phyloP scores from a whole-genome alignment of 1,284 basidiomycete species.

The Boletus smithii region DNA sequence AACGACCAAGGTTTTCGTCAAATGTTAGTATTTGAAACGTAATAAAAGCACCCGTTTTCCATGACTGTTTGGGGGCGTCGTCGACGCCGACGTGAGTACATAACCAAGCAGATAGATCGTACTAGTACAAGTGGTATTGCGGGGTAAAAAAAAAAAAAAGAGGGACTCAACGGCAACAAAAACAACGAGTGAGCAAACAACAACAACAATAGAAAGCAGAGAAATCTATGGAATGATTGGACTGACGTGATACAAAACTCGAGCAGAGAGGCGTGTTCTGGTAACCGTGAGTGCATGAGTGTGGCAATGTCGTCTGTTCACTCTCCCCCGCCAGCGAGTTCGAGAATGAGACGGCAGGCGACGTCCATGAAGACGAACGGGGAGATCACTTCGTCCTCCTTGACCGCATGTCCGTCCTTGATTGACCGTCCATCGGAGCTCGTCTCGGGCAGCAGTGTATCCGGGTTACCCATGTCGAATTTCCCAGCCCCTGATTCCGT shows the following conservation, averaged over 20 bases:
- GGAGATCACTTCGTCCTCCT: conserved; percentile 73
- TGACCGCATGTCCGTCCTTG: conserved; percentile 28
- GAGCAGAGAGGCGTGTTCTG: not conserved
- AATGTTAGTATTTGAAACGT: too few species aligned
- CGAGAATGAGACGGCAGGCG: conserved; percentile 79
- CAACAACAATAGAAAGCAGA: conserved; percentile 15
- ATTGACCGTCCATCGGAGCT: conserved; percentile 43
- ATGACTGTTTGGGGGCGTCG: not conserved
- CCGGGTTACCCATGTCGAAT: conserved; percentile 60
- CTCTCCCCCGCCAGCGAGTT: conserved; percentile 67
- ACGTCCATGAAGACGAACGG: conserved; percentile 98
- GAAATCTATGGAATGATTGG: conserved; percentile 23
- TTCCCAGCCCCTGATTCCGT: conserved; percentile 60
- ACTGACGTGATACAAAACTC: conserved; percentile 16
- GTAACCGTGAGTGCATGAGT: not conserved
- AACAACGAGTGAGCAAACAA: conserved; percentile 10
- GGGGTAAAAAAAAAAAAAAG: conserved; percentile 4
- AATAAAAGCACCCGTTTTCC: not conserved
- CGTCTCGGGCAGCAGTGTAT: conserved; percentile 47
- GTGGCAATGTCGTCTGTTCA: conserved; percentile 8
- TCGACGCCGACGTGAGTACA: conserved; percentile 13
- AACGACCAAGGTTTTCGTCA: too few species aligned
- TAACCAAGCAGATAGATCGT: conserved; percentile 23
- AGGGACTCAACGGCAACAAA: conserved; percentile 3
- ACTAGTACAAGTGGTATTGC: conserved; percentile 27